Conservation (phyloP, 129 eudicot species). For the Saussurea involucrata region DNA sequence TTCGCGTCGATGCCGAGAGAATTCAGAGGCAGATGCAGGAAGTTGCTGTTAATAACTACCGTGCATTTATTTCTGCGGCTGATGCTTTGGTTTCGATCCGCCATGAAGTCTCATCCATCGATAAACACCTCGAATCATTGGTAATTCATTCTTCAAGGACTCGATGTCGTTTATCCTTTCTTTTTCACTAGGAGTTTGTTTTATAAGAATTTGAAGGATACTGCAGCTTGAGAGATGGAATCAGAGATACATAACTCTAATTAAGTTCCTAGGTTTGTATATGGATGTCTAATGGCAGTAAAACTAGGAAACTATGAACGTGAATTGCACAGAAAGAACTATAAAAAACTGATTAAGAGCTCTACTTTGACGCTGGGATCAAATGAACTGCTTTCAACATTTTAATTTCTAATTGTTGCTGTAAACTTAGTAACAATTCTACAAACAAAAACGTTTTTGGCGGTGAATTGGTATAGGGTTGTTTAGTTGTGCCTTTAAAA, state of each 20-base stretch:
- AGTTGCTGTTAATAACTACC: slow-evolving; percentile 92
- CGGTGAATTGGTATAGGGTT: background rate
- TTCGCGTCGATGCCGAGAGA: slow-evolving; percentile 96
- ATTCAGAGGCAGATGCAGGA: slow-evolving; percentile 97
- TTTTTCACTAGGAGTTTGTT: background rate
- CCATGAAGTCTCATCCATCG: slow-evolving; percentile 78
- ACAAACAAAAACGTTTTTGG: background rate
- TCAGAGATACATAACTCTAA: background rate
- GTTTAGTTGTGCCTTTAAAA: background rate
- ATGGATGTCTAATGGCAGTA: slow-evolving; percentile 6
- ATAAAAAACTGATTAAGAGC: background rate
- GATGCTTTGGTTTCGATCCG: slow-evolving; percentile 81
- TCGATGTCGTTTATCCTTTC: background rate
- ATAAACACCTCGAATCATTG: slow-evolving; percentile 81
- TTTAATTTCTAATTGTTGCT: background rate
- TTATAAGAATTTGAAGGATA: background rate
- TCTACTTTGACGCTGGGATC: background rate
- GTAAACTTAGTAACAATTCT: background rate
- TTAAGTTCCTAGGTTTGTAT: slow-evolving; percentile 8
- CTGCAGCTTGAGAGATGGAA: background rate
- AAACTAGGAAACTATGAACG: background rate
- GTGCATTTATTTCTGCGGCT: slow-evolving; percentile 89
- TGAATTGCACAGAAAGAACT: background rate
- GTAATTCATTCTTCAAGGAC: slow-evolving; percentile 35
- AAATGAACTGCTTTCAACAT: background rate